Conservation (phyloP, 2,329 filamentous ascomycete genomes). For the Chalaropsis ovoidea region DNA sequence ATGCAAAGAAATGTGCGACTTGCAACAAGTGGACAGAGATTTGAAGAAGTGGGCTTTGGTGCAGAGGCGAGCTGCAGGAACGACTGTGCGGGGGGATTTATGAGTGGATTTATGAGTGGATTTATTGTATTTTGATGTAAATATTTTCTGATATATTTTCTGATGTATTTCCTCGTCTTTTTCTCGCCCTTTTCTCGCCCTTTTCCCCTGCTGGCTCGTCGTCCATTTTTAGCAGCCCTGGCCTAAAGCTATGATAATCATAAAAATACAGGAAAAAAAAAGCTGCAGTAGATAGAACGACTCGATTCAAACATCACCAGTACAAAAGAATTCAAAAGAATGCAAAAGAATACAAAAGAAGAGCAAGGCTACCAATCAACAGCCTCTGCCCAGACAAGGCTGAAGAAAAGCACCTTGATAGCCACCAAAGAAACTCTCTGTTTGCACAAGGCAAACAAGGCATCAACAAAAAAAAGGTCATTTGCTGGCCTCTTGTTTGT, state of each 20-base stretch:
- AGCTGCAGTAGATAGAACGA: too few species aligned
- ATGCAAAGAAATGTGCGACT: not conserved
- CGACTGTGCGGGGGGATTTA: constrained; percentile 2
- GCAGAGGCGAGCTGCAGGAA: constrained; percentile 23
- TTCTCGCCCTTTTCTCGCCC: not conserved
- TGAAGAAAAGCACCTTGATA: too few species aligned
- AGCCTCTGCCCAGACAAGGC: not conserved
- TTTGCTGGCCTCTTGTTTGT: not conserved
- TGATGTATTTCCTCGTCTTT: not conserved
- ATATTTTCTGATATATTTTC: not conserved
- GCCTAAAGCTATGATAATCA: too few species aligned
- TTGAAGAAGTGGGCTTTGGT: constrained; percentile 12
- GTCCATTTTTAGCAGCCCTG: not conserved
- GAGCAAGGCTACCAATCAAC: not conserved
- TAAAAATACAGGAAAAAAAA: too few species aligned
- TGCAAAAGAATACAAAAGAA: too few species aligned
- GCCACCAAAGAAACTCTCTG: too few species aligned
- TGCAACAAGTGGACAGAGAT: not conserved
- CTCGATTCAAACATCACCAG: too few species aligned
- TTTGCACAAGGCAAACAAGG: too few species aligned
- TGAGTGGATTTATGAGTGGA: not conserved
- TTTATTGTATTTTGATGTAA: not conserved
- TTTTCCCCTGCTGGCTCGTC: not conserved
- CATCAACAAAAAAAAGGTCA: too few species aligned
- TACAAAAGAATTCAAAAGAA: too few species aligned